phyloP scores from a whole-genome alignment of 495 filamentous ascomycete genomes.

The Penicillium soppii region DNA sequence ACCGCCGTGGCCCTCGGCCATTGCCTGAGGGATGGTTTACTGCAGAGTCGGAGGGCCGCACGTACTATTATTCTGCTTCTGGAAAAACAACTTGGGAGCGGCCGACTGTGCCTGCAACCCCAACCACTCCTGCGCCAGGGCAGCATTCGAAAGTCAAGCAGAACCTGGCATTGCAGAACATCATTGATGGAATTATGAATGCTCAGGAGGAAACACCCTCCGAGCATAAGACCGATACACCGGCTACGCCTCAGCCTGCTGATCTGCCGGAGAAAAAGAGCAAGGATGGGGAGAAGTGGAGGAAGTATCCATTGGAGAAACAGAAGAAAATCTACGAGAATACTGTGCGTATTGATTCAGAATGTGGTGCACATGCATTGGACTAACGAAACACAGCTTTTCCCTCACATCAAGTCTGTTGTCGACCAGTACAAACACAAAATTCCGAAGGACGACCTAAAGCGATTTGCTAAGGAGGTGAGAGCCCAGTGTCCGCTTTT shows the following conservation, averaged over 20 bases:
- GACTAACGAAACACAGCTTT: slow-evolving; percentile 55
- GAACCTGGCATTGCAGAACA: slow-evolving; percentile 70
- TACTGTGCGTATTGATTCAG: slow-evolving; percentile 57
- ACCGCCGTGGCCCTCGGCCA: slow-evolving; percentile 48
- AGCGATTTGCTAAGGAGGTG: slow-evolving; percentile 83
- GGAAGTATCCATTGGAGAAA: slow-evolving; percentile 73
- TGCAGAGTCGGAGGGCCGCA: slow-evolving; percentile 60
- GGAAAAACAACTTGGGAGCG: slow-evolving; percentile 78
- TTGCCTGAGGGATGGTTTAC: slow-evolving; percentile 82
- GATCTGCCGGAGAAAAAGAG: slow-evolving; percentile 60
- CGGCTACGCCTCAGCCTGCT: slow-evolving; percentile 49
- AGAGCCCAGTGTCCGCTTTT: slow-evolving; percentile 5
- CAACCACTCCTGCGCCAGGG: slow-evolving; percentile 44
- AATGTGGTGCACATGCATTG: neutral
- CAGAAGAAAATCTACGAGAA: slow-evolving; percentile 92
- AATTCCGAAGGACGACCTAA: slow-evolving; percentile 82
- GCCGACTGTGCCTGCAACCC: slow-evolving; percentile 65
- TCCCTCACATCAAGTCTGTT: slow-evolving; percentile 78
- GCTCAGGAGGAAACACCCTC: slow-evolving; percentile 62
- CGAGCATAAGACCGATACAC: slow-evolving; percentile 55
- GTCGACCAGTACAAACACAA: slow-evolving; percentile 82
- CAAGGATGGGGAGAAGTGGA: slow-evolving; percentile 74
- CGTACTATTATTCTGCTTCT: slow-evolving; percentile 77
- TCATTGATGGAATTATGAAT: slow-evolving; percentile 80
- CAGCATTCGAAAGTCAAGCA: slow-evolving; percentile 53